Evolutionary conservation across 371 early-diverging fungal species (phyloP).

Genomic region (Paraphysoderma sedebokerense): DNA sequence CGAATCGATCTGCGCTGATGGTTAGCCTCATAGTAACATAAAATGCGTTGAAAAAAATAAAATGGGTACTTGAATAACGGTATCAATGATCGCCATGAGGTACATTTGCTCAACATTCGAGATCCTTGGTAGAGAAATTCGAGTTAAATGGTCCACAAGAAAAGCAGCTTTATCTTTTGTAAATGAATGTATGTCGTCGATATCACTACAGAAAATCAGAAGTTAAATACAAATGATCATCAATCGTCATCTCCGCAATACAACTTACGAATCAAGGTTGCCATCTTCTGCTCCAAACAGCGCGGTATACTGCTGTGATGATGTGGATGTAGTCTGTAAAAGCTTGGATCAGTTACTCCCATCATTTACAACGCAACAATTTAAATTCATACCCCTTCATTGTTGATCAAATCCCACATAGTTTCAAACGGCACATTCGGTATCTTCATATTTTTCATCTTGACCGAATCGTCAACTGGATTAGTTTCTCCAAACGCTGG

Average conservation of each 20-base stretch:
- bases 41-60: neutral
- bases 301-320: no score
- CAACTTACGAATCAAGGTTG: conserved; percentile 32
- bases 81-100: conserved; percentile 40
- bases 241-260: conserved; percentile 3
- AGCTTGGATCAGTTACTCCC: no score
- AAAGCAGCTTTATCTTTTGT: conserved; percentile 8
- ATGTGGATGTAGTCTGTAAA: no score
- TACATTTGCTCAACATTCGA: conserved; percentile 15
- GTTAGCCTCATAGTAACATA: neutral
- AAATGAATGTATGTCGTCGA: conserved; percentile 4
- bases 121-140: conserved; percentile 10
- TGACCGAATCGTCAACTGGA: neutral
- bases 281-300: no score
- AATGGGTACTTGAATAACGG: conserved; percentile 33
- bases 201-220: conserved; percentile 5
- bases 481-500: no score
- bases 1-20: conserved; percentile 29
- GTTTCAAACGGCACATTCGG: neutral
- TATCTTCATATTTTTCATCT: neutral
- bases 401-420: neutral
- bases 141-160: conserved; percentile 11
- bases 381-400: neutral
- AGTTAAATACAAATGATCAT: neutral
- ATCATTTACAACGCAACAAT: neutral